A percentile compares a stretch with the other conserved stretches of the same genome.
These are phyloP conservation scores for Rhynchospora tenuis DNA, from an alignment of 176 grass and related monocot species.

Conservation along the genomic window DNA sequence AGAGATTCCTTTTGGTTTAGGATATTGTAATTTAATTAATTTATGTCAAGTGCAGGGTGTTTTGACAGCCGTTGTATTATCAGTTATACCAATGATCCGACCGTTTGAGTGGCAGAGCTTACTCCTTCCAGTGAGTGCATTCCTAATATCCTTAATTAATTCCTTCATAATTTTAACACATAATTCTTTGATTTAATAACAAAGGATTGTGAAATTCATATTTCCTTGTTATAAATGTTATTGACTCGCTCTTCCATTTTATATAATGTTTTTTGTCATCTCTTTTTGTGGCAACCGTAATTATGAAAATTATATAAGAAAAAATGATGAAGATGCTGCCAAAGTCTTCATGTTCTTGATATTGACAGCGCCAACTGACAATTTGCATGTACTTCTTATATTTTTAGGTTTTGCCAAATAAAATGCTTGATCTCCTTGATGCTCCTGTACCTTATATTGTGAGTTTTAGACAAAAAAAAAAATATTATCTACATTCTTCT, in stretches of 20 bases:
- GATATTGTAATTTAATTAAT: slow-evolving; percentile 21
- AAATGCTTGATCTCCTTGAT: slow-evolving; percentile 88
- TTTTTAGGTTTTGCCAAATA: slow-evolving; percentile 79
- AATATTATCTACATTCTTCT: not conserved
- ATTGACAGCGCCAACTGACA: not conserved
- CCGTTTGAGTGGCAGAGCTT: slow-evolving; percentile 99
- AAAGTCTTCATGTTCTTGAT: slow-evolving; percentile 7
- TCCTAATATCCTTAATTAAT: slow-evolving; percentile 5
- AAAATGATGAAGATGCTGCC: not conserved
- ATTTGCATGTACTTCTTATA: not conserved
- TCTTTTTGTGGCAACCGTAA: not conserved
- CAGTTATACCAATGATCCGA: slow-evolving; percentile 87
- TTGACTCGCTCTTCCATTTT: not conserved
- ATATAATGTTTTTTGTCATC: not conserved
- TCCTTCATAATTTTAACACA: not conserved
- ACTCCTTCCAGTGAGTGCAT: slow-evolving; percentile 87
- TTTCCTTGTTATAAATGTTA: not conserved
- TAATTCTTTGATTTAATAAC: not conserved
- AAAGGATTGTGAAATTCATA: not conserved
- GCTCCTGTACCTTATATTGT: slow-evolving; percentile 98
- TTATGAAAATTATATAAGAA: not conserved
- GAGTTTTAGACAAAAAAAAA: slow-evolving; percentile 27
- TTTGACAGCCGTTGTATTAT: slow-evolving; percentile 84
- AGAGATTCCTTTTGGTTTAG: slow-evolving; percentile 33
- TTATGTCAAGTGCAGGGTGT: slow-evolving; percentile 66